Evolutionary conservation across 2,329 filamentous ascomycete genomes (phyloP), one percentile per base, ranked within the genome.

Genomic region (Paecilomyces variotii): DNA sequence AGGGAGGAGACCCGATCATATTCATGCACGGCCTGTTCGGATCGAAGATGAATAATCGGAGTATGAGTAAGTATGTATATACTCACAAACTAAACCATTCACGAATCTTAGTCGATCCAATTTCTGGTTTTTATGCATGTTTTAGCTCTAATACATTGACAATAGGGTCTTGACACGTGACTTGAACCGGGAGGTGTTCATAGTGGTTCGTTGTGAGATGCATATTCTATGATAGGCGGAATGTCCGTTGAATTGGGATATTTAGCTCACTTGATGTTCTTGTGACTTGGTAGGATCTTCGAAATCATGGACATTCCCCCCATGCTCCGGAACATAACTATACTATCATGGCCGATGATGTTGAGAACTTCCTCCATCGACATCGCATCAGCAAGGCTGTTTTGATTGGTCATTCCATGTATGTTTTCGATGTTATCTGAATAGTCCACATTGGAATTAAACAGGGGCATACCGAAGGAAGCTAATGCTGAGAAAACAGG

Each of bases 391-490:
- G 82, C 52, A 78, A 88, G 28, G 80, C 87, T 1, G 91, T 89
- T 0, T 77, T 97, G 28, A 94, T 97, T 67, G 93, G 93, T 0
- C 94, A 97, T 76, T 96, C 91, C 1, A 97, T 97, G 93, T 89
- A 74, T 68, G 82, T 67, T 27, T 19, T 19, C 19, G 19, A 19
- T 19, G 19, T 19, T 19, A 19, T 19, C 19, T 19, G 19, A 57
- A 10, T 9, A 30, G 34, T 26, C 6, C 24, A 28, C 52, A 5
- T 6, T 1, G 9, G 9, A 39, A 19, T n/a, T 7, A 24, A 27
- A 28, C 1, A 39, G 1, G 14, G n/a, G 11, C 6, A 14, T 11
- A 27, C 35, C n/a, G 27, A 25, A 11, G 24, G 12, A 32, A 10
- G 25, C 24, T 45, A 10, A 35, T 56, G 7, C 9, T n/a, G 10